Conservation (phyloP, 805 yeast species). For the Kuraishia borneana region DNA sequence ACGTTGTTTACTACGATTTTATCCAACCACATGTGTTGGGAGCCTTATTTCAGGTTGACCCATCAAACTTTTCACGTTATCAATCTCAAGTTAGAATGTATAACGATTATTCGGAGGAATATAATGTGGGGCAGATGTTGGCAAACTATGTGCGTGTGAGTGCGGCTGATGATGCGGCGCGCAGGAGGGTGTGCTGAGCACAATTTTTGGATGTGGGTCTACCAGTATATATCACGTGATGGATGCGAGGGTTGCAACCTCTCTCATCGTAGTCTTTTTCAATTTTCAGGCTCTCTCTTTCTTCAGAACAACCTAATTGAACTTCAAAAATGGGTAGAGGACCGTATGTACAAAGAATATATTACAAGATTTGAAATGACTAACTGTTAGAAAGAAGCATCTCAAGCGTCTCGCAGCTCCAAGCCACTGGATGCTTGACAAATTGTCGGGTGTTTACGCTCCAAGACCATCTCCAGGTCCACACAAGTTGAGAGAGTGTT, state of each 20-base stretch:
- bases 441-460: slow-evolving; percentile 97
- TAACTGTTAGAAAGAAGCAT: slow-evolving; percentile 88
- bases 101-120: slow-evolving; percentile 24
- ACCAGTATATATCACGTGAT: no score
- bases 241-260: no score
- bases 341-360: slow-evolving; percentile 38
- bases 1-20: slow-evolving; percentile 73
- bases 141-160: slow-evolving; percentile 28
- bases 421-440: slow-evolving; percentile 99
- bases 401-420: slow-evolving; percentile 99
- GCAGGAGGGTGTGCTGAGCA: no score
- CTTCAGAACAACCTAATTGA: slow-evolving; percentile 2
- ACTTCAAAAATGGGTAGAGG: slow-evolving; percentile 72
- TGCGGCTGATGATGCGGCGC: no score
- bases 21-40: slow-evolving; percentile 39
- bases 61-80: slow-evolving; percentile 7
- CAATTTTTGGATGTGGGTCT: no score
- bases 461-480: slow-evolving; percentile 99
- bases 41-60: slow-evolving; percentile 22
- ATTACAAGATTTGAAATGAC: no score
- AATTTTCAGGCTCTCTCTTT: background rate
- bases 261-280: background rate
- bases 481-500: slow-evolving; percentile 96
- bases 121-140: slow-evolving; percentile 30
- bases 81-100: slow-evolving; percentile 9